These are phyloP conservation scores for Epithele typhae DNA, from an alignment of 768 basidiomycete genomes.

Conservation along the genomic window DNA sequence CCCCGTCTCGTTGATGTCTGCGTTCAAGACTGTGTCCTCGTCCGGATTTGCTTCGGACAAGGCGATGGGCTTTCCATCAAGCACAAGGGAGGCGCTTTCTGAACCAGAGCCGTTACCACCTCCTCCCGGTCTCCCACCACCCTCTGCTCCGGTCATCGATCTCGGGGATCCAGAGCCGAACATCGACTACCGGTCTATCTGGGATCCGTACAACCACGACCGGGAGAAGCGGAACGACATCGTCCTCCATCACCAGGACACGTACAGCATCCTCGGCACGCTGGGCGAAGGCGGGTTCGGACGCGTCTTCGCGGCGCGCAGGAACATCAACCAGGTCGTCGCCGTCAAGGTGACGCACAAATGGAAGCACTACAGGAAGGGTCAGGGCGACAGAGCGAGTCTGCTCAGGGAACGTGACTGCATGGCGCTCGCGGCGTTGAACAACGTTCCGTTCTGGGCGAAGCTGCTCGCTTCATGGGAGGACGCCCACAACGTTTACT, in stretches of 20 bases:
- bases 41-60: too few relatives aligned
- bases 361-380: not conserved
- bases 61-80: too few relatives aligned
- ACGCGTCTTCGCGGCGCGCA: conserved; percentile 16
- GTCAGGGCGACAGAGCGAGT: not conserved
- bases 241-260: not conserved
- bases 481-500: conserved; percentile 21
- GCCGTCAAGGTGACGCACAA: conserved; percentile 26
- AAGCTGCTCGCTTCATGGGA: conserved; percentile 18
- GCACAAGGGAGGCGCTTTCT: too few relatives aligned
- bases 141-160: too few relatives aligned
- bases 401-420: conserved; percentile 13
- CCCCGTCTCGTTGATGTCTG: too few relatives aligned
- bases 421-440: conserved; percentile 10
- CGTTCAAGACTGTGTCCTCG: too few relatives aligned
- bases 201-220: not conserved
- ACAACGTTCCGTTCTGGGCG: conserved; percentile 7
- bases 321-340: conserved; percentile 8
- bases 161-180: too few relatives aligned
- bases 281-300: conserved; percentile 17
- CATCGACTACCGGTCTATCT: too few relatives aligned
- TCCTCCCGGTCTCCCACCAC: too few relatives aligned
- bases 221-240: not conserved
- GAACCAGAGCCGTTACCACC: too few relatives aligned
- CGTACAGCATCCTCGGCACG: conserved; percentile 15